Evolutionary conservation across 352 stramenopile species (phyloP), one percentile per base, ranked within the genome.

Genomic region (Phytophthora hybrid): DNA sequence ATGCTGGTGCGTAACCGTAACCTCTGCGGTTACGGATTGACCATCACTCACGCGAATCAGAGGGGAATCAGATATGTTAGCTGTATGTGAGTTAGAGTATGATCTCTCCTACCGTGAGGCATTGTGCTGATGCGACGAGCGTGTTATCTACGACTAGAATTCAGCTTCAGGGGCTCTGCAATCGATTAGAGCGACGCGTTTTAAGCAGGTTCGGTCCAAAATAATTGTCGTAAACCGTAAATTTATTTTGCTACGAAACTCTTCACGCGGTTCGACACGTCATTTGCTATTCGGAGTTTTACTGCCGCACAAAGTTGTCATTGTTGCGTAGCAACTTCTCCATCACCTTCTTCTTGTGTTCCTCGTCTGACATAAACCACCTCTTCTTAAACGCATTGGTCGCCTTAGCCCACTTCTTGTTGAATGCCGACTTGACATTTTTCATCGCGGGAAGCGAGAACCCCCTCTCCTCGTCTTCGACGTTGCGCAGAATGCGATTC

Each of bases 21-120:
- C n/a, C 41, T 14, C 41, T 14, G 14, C 5, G 57, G 64, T 64
- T 71, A 66, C 58, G 5, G 6, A 10, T 3, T 63, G 66, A 72
- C 65, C 57, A 63, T 59, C 58, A 66, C 57, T 72, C 66, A 63
- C 39, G 1, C 3, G 23, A 26, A 26, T 26, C 23, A 26, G 23
- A 26, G 23, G 23, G 3, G 57, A 23, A 37, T 53, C 39, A 1
- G 56, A 23, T 26, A 26, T 26, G 23, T 26, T 1, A 26, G 23
- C 23, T 26, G 23, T 26, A 26, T 26, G 23, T 26, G 23, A 26
- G 23, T 26, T 26, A 26, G 23, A 26, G 23, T 26, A 26, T 26
- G 23, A 26, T 26, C 23, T 26, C 23, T 26, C 23, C 23, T 26
- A 26, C 23, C 23, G 23, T 26, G 23, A 26, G 23, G 23, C 23